phyloP scores from a whole-genome alignment of 306 rosid species.

The Benincasa hispida region DNA sequence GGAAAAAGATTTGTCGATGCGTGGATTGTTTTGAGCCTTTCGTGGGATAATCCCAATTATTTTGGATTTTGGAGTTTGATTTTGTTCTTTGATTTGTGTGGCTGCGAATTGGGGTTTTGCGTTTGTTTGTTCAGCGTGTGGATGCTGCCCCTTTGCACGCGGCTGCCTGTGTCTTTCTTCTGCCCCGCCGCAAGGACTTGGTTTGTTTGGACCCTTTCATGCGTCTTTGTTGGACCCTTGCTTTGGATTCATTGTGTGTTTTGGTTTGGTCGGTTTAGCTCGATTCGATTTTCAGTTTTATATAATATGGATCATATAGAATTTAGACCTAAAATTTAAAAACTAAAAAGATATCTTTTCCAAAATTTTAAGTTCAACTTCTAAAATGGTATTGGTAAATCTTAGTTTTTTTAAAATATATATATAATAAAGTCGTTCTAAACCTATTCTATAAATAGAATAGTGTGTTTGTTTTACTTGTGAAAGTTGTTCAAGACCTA shows the following conservation, averaged over 20 bases:
- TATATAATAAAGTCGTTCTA: too few species aligned
- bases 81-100: neutral
- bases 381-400: too few species aligned
- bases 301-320: too few species aligned
- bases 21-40: slow-evolving; percentile 6
- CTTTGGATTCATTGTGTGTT: neutral
- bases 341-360: too few species aligned
- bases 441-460: too few species aligned
- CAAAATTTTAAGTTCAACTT: too few species aligned
- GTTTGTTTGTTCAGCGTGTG: slow-evolving; percentile 35
- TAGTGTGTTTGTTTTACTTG: too few species aligned
- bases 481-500: too few species aligned
- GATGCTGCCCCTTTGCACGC: slow-evolving; percentile 40
- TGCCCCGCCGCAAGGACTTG: neutral
- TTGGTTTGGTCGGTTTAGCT: neutral
- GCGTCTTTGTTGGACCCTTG: too few species aligned
- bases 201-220: neutral
- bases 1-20: neutral
- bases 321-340: too few species aligned
- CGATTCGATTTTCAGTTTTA: too few species aligned
- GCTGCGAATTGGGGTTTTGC: neutral
- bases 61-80: neutral
- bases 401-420: too few species aligned
- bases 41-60: neutral
- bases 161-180: slow-evolving; percentile 11